Conservation (phyloP, 2,329 filamentous ascomycete species). For the Talaromyces marneffei region DNA sequence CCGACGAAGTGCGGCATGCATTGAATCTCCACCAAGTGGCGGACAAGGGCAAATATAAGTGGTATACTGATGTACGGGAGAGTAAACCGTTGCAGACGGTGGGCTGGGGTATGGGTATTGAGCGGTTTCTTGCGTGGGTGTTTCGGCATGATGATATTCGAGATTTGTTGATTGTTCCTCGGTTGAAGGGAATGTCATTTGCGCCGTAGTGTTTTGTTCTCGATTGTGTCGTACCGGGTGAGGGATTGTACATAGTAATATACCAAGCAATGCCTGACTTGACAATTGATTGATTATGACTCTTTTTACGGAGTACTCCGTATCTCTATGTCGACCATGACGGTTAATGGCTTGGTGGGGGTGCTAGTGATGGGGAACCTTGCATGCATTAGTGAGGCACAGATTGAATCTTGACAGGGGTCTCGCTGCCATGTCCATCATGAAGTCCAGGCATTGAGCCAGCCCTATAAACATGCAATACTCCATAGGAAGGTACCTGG, state of each 20-base stretch:
- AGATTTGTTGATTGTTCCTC: background rate
- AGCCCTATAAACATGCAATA: background rate
- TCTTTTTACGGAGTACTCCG: background rate
- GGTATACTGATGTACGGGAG: background rate
- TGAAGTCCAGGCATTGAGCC: background rate
- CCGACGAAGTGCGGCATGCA: background rate
- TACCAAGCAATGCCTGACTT: background rate
- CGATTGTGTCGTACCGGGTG: background rate
- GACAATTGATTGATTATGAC: too few species aligned
- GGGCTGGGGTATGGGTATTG: constrained; percentile 1
- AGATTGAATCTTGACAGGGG: background rate
- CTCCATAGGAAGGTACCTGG: background rate
- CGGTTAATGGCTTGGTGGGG: background rate
- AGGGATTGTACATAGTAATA: background rate
- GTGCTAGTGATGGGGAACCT: background rate
- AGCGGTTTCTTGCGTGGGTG: background rate
- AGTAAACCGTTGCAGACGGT: background rate
- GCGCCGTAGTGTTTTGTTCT: background rate
- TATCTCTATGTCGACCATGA: too few species aligned
- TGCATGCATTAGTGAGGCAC: background rate
- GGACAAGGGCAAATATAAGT: background rate
- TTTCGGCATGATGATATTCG: constrained; percentile 1
- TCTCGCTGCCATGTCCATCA: background rate
- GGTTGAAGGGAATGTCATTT: background rate
- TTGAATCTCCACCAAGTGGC: background rate